Evolutionary conservation across 1,284 basidiomycete species (phyloP), one percentile per base, ranked within the genome.

Genomic region (Baeospora myosura): DNA sequence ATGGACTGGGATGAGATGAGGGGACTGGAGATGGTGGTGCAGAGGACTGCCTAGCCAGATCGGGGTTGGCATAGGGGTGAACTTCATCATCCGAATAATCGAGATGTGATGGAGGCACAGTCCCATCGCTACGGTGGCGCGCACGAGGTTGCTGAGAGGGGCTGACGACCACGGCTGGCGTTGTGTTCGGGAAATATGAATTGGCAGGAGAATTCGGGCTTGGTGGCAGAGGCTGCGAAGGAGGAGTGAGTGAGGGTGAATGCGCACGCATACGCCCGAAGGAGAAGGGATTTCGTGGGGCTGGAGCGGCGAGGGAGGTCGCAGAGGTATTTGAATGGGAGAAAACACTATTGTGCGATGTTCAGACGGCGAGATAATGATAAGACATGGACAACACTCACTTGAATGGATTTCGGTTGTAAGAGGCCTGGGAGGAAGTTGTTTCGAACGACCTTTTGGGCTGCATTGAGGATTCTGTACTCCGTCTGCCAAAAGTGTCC

Each of bases 21-120:
- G 55, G 49, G 41, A 56, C 47, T 22, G 52, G 47, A 33, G 57
- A 54, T 18, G 63, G 60, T 34, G 61, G 54, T 21, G 63, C 54
- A 37, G 63, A 63, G 40, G 71, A 63, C 38, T 53, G 28, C 44
- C 61, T 49, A 34, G 67, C 62, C 44, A 81, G 62, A 46, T 85
- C 79, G 5, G 85, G 82, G 50, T 87, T 85, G 41, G 84, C 85
- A 54, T 86, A 88, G 28, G 85, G 85, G 60, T 87, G 83, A 29
- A 69, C 54, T 26, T 59, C 59, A 40, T 69, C 65, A 41, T 62
- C 56, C 24, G 50, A 45, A 24, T 56, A 56, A 41, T 50, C 52
- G 26, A 52, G 54, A 49, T 50, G 52, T 39, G 51, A 39, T 12
- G 41, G 44, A 26, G 28, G 24, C 3, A 43, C 42, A 18, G 24